phyloP scores from a whole-genome alignment of 148 eudicot genomes.

The Rhododendron ovatum region DNA sequence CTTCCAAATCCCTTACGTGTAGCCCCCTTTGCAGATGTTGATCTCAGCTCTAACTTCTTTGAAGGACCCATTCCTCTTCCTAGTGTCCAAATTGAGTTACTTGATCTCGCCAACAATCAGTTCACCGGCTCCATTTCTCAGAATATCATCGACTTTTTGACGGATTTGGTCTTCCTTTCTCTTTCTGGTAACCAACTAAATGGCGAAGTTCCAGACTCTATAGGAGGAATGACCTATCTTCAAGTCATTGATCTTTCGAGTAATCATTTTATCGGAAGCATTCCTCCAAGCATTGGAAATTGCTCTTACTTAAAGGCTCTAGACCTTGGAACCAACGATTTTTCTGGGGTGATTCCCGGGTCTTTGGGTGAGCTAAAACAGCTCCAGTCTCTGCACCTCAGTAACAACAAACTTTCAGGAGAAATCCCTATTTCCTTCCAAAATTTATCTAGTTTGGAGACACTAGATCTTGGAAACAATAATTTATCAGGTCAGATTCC shows the following conservation, averaged over 20 bases:
- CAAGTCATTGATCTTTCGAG: slow-evolving; percentile 14
- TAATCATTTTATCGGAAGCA: slow-evolving; percentile 24
- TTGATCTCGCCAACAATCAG: too few species aligned
- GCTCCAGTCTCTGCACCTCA: slow-evolving; percentile 31
- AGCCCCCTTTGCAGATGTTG: too few species aligned
- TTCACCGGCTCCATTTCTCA: too few species aligned
- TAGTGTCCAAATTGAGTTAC: too few species aligned
- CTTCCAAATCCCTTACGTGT: too few species aligned
- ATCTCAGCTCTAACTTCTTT: too few species aligned
- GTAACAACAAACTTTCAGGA: slow-evolving; percentile 25
- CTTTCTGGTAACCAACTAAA: slow-evolving; percentile 23
- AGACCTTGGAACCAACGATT: slow-evolving; percentile 22
- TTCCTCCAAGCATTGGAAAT: slow-evolving; percentile 24
- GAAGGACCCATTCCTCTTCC: too few species aligned
- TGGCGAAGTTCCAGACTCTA: slow-evolving; percentile 19
- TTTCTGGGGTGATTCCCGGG: slow-evolving; percentile 20
- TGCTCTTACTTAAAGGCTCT: slow-evolving; percentile 20
- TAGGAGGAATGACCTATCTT: slow-evolving; percentile 15
- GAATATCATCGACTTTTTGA: too few species aligned
- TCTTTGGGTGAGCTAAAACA: slow-evolving; percentile 25
- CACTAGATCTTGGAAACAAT: slow-evolving; percentile 32
- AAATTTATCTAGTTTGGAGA: slow-evolving; percentile 29
- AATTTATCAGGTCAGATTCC: slow-evolving; percentile 25
- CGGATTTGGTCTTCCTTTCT: slow-evolving; percentile 4
- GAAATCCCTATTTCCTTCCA: slow-evolving; percentile 17